phyloP scores from a whole-genome alignment of 148 eudicot species.

The Spergularia marina region DNA sequence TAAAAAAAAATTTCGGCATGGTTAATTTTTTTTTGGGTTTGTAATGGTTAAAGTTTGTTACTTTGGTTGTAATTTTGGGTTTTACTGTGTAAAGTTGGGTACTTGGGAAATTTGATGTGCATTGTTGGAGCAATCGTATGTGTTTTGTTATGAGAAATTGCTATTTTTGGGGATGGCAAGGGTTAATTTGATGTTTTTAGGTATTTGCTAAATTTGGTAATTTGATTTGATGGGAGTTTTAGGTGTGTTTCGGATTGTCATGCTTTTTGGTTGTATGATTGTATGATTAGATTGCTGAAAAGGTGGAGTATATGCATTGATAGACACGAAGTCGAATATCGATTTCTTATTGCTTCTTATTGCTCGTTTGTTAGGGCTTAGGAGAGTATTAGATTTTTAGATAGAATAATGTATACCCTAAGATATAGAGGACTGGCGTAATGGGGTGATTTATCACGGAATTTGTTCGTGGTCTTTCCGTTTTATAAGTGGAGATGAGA shows the following conservation, averaged over 20 bases:
- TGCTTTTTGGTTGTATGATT: neutral
- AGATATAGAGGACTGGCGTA: too few relatives aligned
- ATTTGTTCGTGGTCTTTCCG: too few relatives aligned
- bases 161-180: neutral
- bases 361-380: neutral
- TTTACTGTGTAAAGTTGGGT: conserved; percentile 6
- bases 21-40: neutral
- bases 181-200: neutral
- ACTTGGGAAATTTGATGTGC: neutral
- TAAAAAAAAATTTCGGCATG: too few relatives aligned
- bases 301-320: neutral
- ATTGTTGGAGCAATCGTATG: neutral
- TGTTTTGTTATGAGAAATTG: neutral
- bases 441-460: too few relatives aligned
- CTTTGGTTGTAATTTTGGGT: neutral
- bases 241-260: neutral
- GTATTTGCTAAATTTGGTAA: neutral
- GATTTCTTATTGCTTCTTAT: neutral
- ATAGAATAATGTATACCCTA: too few relatives aligned
- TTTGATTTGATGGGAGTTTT: neutral
- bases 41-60: neutral
- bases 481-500: neutral
- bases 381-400: neutral
- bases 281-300: neutral
- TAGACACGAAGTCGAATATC: neutral